Base-by-base conservation (phyloP, 176 grass and related monocot species). In the Urochloa ruziziensis region DNA sequence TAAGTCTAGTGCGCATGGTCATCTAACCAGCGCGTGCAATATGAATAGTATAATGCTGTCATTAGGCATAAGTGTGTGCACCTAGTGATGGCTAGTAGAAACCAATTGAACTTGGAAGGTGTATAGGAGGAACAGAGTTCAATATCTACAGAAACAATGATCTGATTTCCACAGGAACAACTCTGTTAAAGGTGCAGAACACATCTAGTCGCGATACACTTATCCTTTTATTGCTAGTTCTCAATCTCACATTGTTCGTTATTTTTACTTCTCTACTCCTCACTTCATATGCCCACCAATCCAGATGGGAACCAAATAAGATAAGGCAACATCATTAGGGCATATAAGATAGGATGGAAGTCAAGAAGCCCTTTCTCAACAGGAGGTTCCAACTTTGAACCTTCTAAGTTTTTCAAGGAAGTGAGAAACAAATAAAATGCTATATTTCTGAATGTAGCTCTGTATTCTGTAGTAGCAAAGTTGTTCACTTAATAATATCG, bases 151-250 rank as follows among this genome's bases (percentile, higher is more conserved):
- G 24, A 32, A 52, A 34, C 36, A 37, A 67, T 36, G 32, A 52
- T 66, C 36, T 79, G 23, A 42, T 71, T 62, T 82, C 30, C 17
- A 58, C 33, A 12, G 49, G n/a, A 82, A 82, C 14, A 46, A 23
- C 53, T 81, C 46, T 23, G 12, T 61, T 58, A 60, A 68, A 18
- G 47, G 11, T 49, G 28, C 14, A n/a, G 16, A 65, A 2, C 28
- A 49, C 47, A 34, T 49, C 12, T 37, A 52, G 46, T 67, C 36
- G 2, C n/a, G 12, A 67, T 28, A 17, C 30, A 3, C 29, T 12
- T 63, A 64, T 79, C 43, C 21, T 25, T 35, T 14, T 15, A 49
- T 5, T 64, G 40, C 18, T 75, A 74, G 72, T 63, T 78, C 39
- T 78, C 39, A 78, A 47, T 63, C 37, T 44, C 16, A 73, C 4